Conservation (phyloP, 495 filamentous ascomycete species). For the Ramalina intermedia region DNA sequence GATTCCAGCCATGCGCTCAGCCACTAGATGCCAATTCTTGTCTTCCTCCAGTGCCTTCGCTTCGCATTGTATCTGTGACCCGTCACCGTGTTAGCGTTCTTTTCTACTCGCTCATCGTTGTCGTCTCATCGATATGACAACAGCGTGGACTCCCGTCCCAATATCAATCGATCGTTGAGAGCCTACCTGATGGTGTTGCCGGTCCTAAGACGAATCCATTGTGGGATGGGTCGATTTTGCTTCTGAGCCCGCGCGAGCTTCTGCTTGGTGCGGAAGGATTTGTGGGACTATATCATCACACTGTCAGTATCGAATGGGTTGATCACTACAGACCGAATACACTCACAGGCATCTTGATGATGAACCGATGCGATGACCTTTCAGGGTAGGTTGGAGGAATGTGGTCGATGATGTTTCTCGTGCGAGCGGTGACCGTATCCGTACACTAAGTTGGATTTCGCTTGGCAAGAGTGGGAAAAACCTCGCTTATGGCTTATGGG, state of each 20-base stretch:
- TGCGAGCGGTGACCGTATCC: no score
- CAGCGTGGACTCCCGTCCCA: neutral
- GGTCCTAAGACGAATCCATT: constrained; percentile 97
- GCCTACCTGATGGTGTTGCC: constrained; percentile 96
- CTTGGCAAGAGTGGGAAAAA: no score
- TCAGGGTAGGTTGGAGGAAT: no score
- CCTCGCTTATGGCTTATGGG: no score
- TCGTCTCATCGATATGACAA: neutral
- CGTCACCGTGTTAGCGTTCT: constrained; percentile 10
- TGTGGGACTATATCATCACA: constrained; percentile 41
- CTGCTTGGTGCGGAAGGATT: constrained; percentile 98
- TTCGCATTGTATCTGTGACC: constrained; percentile 90
- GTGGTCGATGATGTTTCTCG: no score
- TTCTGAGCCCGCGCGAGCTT: constrained; percentile 99
- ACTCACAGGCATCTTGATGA: neutral
- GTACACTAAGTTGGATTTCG: no score
- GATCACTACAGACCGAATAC: neutral
- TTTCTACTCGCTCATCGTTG: neutral
- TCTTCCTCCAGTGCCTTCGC: constrained; percentile 99
- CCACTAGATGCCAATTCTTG: constrained; percentile 87
- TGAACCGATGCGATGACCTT: no score
- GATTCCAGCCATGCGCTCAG: no score
- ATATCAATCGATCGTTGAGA: neutral
- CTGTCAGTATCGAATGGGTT: no score
- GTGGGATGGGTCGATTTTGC: constrained; percentile 97